Evolutionary conservation across 352 stramenopile genomes (phyloP).

Genomic region (Phytophthora citricola): DNA sequence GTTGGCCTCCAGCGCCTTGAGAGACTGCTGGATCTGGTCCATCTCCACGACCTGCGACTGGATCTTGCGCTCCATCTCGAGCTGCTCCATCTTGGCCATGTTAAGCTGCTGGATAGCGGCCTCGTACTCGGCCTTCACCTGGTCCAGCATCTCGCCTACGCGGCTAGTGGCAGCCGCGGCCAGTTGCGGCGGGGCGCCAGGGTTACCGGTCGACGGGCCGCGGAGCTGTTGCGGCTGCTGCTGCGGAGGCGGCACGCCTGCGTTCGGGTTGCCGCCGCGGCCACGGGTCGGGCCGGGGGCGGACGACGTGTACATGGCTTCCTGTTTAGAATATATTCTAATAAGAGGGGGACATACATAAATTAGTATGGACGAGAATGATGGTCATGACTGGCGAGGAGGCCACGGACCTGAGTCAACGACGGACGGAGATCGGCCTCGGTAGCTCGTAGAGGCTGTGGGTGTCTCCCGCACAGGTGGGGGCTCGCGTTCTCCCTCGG

Average conservation of each 20-base stretch:
- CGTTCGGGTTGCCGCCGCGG: slow-evolving; percentile 63
- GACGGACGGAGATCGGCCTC: not conserved
- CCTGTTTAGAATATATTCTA: not conserved
- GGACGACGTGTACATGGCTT: slow-evolving; percentile 73
- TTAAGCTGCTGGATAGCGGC: slow-evolving; percentile 86
- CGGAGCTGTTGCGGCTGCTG: slow-evolving; percentile 71
- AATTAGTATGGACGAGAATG: not conserved
- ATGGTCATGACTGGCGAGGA: slow-evolving; percentile 1
- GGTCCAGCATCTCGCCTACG: slow-evolving; percentile 85
- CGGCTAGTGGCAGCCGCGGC: slow-evolving; percentile 53
- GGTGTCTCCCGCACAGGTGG: not conserved
- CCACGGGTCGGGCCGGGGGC: slow-evolving; percentile 61
- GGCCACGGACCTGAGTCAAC: slow-evolving; percentile 12
- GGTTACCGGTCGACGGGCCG: slow-evolving; percentile 55
- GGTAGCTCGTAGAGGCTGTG: slow-evolving; percentile 4
- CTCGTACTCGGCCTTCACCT: slow-evolving; percentile 87
- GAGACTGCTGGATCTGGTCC: slow-evolving; percentile 89
- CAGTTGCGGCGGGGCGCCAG: slow-evolving; percentile 43
- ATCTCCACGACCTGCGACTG: slow-evolving; percentile 88
- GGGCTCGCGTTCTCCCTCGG: slow-evolving; percentile 3
- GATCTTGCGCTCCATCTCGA: slow-evolving; percentile 90
- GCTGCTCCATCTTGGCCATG: slow-evolving; percentile 89
- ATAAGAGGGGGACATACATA: not conserved
- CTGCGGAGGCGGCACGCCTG: slow-evolving; percentile 42
- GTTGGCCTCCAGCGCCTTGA: slow-evolving; percentile 86